Base-by-base conservation (phyloP, 2,329 filamentous ascomycete genomes). In the Alternaria consortialis region DNA sequence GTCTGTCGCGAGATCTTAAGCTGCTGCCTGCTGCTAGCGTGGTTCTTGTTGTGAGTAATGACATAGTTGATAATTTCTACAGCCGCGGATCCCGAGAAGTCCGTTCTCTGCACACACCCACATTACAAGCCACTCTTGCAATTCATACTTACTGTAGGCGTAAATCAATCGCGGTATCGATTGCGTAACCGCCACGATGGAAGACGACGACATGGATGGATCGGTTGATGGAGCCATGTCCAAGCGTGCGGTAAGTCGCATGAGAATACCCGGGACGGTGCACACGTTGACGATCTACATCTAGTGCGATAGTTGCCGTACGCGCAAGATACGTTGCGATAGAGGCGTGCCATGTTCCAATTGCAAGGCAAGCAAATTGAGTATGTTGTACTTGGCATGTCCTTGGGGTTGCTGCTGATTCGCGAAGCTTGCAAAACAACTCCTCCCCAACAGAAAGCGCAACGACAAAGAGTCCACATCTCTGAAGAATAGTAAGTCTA, bases 401-500 rank as follows among this genome's bases (percentile, higher is more conserved):
- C 7, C 46, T 8, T n/a, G 13, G n/a, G 5, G n/a, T 17, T 11
- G 27, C 31, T 32, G 50, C 62, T 74, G 37, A 68, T 51, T 48
- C 15, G 44, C n/a, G 23, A 60, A 77, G 74, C 64, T 39, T 79
- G 76, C 55, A 71, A 66, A 25, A 78, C 75, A 34, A 75, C 72
- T n/a, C 69, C 70, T 5, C 70, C 75, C 8, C 62, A 69, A 15
- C 74, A 75, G 32, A 78, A 77, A 46, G 64, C 70, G 5, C 70
- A 73, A 17, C 69, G 70, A 31, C 74, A 79, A 62, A 64, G 76
- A 53, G 67, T 79, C 7, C 75, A 77, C 54, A 77, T 79, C 15
- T 77, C 75, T 13, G 74, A 77, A 57, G 73, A 77, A 70, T 79
- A 79, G 76, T 78, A 69, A 56, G 73, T 69, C 27, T 43, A 12